These are phyloP conservation scores for Penicillium cinerascens DNA, from an alignment of 495 filamentous ascomycete species.

Conservation along the genomic window DNA sequence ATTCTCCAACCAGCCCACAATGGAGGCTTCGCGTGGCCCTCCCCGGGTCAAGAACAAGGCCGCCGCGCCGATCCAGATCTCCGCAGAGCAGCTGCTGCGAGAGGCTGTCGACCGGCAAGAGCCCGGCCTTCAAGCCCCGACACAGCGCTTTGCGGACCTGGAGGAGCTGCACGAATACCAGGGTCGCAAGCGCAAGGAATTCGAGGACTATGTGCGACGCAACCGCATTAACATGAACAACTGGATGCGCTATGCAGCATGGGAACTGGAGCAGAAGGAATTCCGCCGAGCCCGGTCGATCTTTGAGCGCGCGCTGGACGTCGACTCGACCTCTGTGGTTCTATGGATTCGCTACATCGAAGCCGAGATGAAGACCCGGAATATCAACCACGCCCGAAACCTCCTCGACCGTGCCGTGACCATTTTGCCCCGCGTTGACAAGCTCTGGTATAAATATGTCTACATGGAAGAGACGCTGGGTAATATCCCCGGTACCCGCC, in stretches of 20 bases:
- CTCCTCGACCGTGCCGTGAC: slow-evolving; percentile 92
- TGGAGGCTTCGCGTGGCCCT: slow-evolving; percentile 93
- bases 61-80: slow-evolving; percentile 83
- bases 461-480: slow-evolving; percentile 98
- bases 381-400: slow-evolving; percentile 97
- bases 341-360: slow-evolving; percentile 90
- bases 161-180: slow-evolving; percentile 98
- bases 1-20: slow-evolving; percentile 32
- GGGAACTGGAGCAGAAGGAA: slow-evolving; percentile 98
- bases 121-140: slow-evolving; percentile 79
- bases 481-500: slow-evolving; percentile 86
- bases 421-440: slow-evolving; percentile 87
- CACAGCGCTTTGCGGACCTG: slow-evolving; percentile 91
- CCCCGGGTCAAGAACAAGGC: slow-evolving; percentile 98
- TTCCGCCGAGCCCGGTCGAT: slow-evolving; percentile 92
- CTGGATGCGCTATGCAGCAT: slow-evolving; percentile 96
- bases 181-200: slow-evolving; percentile 91
- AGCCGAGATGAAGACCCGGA: slow-evolving; percentile 91
- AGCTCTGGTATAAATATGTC: slow-evolving; percentile 98
- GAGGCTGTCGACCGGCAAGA: slow-evolving; percentile 98
- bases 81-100: slow-evolving; percentile 93
- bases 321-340: slow-evolving; percentile 78
- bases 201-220: slow-evolving; percentile 95
- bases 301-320: slow-evolving; percentile 94
- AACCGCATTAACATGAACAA: slow-evolving; percentile 97